These are phyloP conservation scores for Stephania yunnanensis DNA, from an alignment of 164 flowering plant genomes.

Conservation along the genomic window DNA sequence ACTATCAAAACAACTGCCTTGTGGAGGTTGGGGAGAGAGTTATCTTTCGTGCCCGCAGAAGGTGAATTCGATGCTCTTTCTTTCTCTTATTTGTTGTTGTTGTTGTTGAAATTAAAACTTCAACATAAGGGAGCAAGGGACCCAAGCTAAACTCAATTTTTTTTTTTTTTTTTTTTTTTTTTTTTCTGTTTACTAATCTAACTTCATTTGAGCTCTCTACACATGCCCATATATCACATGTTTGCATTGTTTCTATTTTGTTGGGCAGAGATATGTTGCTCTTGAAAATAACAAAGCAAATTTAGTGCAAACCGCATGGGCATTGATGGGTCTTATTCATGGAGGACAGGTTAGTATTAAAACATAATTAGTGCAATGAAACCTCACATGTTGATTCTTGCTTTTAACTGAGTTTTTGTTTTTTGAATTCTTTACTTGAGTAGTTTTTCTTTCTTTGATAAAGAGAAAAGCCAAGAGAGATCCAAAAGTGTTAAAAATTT, in stretches of 20 bases:
- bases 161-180: too few relatives aligned
- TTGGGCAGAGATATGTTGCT: constrained; percentile 39
- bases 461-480: not conserved
- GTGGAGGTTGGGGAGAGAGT: constrained; percentile 75
- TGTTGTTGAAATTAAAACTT: too few relatives aligned
- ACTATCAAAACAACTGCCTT: constrained; percentile 34
- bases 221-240: too few relatives aligned
- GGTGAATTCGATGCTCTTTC: constrained; percentile 17
- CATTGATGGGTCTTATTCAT: constrained; percentile 51
- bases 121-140: too few relatives aligned
- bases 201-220: too few relatives aligned
- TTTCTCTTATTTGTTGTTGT: not conserved
- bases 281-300: constrained; percentile 39
- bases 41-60: constrained; percentile 43
- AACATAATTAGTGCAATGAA: too few relatives aligned
- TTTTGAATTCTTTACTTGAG: too few relatives aligned
- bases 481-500: too few relatives aligned
- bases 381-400: not conserved
- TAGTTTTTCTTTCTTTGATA: not conserved
- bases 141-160: too few relatives aligned
- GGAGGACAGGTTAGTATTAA: constrained; percentile 30
- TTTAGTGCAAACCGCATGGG: constrained; percentile 60
- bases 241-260: not conserved
- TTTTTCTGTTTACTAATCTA: not conserved
- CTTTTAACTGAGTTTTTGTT: too few relatives aligned